Conservation (phyloP, 257 asterid species). For the Galeopsis tetrahit region DNA sequence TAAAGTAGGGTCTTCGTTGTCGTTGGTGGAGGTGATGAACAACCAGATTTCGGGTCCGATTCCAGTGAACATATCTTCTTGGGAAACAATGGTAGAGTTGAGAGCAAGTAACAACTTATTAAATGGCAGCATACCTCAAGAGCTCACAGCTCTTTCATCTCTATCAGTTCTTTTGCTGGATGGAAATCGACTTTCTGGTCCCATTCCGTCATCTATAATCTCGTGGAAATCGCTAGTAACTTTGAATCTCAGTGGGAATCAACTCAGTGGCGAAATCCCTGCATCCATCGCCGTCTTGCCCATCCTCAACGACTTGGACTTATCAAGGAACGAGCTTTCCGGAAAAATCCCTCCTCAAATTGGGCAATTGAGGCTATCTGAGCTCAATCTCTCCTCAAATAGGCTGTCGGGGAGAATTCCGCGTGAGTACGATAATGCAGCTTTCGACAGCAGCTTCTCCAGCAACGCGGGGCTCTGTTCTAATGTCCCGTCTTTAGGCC, state of each 20-base stretch:
- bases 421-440: slow-evolving; percentile 52
- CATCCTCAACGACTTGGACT: slow-evolving; percentile 56
- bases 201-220: slow-evolving; percentile 55
- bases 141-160: slow-evolving; percentile 58
- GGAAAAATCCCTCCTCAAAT: slow-evolving; percentile 71
- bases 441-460: slow-evolving; percentile 59
- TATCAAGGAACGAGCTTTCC: slow-evolving; percentile 68
- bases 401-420: slow-evolving; percentile 73
- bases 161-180: slow-evolving; percentile 50
- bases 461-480: slow-evolving; percentile 73
- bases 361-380: slow-evolving; percentile 38
- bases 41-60: slow-evolving; percentile 73
- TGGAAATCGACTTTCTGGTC: slow-evolving; percentile 69
- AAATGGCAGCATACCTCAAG: slow-evolving; percentile 61
- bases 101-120: slow-evolving; percentile 68
- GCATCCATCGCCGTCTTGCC: slow-evolving; percentile 52
- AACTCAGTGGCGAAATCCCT: slow-evolving; percentile 76
- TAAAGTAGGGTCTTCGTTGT: slow-evolving; percentile 40
- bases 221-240: slow-evolving; percentile 66
- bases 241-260: slow-evolving; percentile 63
- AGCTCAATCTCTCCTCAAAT: slow-evolving; percentile 75
- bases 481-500: slow-evolving; percentile 46
- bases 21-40: slow-evolving; percentile 53
- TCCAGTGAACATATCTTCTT: slow-evolving; percentile 61
- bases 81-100: slow-evolving; percentile 48